These are phyloP conservation scores for Naganishia vaughanmartiniae DNA, from an alignment of 768 basidiomycete species.

Conservation along the genomic window DNA sequence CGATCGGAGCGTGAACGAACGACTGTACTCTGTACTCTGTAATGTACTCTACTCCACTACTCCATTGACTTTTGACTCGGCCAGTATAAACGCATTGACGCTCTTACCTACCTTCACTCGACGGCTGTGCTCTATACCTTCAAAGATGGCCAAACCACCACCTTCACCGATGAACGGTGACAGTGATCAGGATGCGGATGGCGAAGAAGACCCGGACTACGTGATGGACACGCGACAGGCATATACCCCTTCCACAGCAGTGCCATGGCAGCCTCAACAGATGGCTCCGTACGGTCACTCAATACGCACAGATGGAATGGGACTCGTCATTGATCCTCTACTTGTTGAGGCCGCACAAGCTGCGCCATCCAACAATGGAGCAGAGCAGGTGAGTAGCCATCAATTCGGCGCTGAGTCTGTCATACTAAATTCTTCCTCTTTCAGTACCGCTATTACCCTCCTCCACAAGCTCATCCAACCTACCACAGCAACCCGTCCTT, in stretches of 20 bases:
- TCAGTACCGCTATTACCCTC: neutral
- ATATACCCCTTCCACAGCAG: neutral
- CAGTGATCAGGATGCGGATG: constrained; percentile 22
- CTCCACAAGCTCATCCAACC: neutral
- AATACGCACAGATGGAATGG: neutral
- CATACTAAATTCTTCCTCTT: neutral
- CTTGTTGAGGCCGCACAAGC: neutral
- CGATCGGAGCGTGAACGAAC: neutral
- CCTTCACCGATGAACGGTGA: neutral
- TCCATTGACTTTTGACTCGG: too few relatives aligned
- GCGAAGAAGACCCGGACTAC: constrained; percentile 25
- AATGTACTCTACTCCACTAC: too few relatives aligned
- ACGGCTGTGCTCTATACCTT: neutral
- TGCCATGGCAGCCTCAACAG: neutral
- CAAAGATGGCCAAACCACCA: neutral
- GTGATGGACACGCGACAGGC: neutral
- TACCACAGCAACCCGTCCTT: neutral
- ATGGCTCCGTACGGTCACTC: neutral
- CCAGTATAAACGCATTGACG: too few relatives aligned
- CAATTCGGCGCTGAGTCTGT: neutral
- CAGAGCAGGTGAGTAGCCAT: neutral
- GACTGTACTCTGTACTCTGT: too few relatives aligned
- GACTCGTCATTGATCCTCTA: neutral
- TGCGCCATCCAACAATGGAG: neutral
- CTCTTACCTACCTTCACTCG: neutral